Conservation (phyloP, 202 grass and related monocot species). For the Thinopyrum obtusiflorum region DNA sequence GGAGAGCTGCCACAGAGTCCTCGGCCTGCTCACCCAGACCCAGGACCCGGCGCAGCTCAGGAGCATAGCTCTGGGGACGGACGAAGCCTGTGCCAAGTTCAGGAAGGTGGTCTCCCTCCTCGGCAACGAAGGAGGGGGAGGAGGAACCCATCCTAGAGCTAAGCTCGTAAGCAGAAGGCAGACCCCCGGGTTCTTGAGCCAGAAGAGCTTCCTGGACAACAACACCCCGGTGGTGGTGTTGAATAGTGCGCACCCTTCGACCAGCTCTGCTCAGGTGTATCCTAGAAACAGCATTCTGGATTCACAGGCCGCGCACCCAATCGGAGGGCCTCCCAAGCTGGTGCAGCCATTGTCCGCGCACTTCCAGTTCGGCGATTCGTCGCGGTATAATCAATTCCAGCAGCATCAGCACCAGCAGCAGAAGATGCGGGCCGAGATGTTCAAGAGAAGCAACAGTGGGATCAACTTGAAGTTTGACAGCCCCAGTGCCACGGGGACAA, state of each 20-base stretch:
- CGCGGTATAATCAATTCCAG: constrained; percentile 38
- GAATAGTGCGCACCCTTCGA: constrained; percentile 31
- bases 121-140: constrained; percentile 20
- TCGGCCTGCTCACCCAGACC: constrained; percentile 54
- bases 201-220: constrained; percentile 53
- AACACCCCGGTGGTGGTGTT: constrained; percentile 19
- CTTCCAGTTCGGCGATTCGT: constrained; percentile 41
- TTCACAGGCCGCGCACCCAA: background rate
- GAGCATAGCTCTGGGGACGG: constrained; percentile 56
- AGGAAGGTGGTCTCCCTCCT: constrained; percentile 74
- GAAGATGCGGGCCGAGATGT: constrained; percentile 86
- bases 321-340: constrained; percentile 45
- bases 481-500: constrained; percentile 46
- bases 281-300: constrained; percentile 33
- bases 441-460: constrained; percentile 70
- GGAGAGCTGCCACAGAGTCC: constrained; percentile 72
- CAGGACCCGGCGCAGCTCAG: constrained; percentile 52
- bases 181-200: constrained; percentile 28
- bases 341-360: constrained; percentile 50
- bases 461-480: constrained; percentile 87
- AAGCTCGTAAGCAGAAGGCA: constrained; percentile 42
- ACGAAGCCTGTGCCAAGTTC: constrained; percentile 71
- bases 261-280: constrained; percentile 38
- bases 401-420: constrained; percentile 55
- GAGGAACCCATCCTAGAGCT: constrained; percentile 49